Percentiles rank a stretch among this genome's conserved stretches.
These are phyloP conservation scores for Macrophomina pseudophaseolina DNA, from an alignment of 2,329 filamentous ascomycete genomes.

Conservation along the genomic window DNA sequence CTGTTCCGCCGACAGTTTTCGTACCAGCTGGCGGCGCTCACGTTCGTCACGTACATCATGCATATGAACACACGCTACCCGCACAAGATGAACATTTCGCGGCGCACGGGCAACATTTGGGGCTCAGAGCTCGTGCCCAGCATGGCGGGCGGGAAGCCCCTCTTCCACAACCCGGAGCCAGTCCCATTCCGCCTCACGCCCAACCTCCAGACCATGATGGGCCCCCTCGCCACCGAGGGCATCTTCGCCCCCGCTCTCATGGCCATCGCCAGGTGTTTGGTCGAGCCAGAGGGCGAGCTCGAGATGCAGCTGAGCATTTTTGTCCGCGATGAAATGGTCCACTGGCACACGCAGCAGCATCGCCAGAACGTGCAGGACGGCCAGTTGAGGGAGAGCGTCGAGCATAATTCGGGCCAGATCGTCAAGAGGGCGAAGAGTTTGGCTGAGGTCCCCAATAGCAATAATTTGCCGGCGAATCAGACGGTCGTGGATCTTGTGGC, in stretches of 20 bases:
- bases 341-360: constrained; percentile 88
- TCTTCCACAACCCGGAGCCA: constrained; percentile 93
- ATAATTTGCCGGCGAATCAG: constrained; percentile 89
- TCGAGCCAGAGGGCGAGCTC: constrained; percentile 80
- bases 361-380: constrained; percentile 61
- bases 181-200: constrained; percentile 97
- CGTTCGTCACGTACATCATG: constrained; percentile 98
- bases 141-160: constrained; percentile 81
- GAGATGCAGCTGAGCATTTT: constrained; percentile 94
- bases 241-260: constrained; percentile 96
- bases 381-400: constrained; percentile 78
- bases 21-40: constrained; percentile 91
- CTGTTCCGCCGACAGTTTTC: constrained; percentile 96
- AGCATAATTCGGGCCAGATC: constrained; percentile 86
- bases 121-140: constrained; percentile 90
- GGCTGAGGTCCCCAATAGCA: constrained; percentile 74
- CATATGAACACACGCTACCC: constrained; percentile 97
- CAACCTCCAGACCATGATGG: constrained; percentile 95
- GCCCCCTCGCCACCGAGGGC: constrained; percentile 91
- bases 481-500: constrained; percentile 94
- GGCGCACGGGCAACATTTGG: constrained; percentile 91
- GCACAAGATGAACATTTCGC: constrained; percentile 91
- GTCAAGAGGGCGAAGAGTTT: constrained; percentile 88
- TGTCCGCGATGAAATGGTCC: constrained; percentile 96
- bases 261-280: constrained; percentile 93